phyloP scores from a whole-genome alignment of 2,329 filamentous ascomycete genomes.

The Pseudogymnoascus sp. region DNA sequence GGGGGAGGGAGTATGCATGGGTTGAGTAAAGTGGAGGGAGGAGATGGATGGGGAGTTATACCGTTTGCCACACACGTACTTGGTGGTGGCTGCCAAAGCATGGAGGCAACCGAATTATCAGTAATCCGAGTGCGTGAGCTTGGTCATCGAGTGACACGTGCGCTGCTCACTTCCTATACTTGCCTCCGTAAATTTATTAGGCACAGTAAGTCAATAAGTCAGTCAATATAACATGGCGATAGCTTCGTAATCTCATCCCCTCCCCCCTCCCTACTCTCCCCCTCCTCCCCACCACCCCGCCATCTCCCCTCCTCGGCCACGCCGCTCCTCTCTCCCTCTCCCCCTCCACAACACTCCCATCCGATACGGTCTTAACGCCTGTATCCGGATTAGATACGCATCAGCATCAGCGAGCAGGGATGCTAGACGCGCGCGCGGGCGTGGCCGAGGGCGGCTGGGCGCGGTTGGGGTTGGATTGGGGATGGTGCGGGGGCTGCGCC shows the following conservation, averaged over 20 bases:
- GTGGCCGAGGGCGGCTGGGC: neutral
- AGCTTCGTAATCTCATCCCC: neutral
- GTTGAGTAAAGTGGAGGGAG: slow-evolving; percentile 42
- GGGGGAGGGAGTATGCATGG: slow-evolving; percentile 52
- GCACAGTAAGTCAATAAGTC: too few species aligned
- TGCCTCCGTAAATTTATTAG: too few species aligned
- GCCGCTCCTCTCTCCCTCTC: neutral
- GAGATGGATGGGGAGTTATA: slow-evolving; percentile 19
- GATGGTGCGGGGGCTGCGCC: neutral
- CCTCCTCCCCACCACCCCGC: neutral
- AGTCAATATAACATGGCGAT: too few species aligned
- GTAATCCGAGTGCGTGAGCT: neutral
- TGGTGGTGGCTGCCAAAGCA: too few species aligned
- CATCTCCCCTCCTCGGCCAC: neutral
- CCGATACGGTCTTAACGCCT: neutral
- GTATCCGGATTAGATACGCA: neutral
- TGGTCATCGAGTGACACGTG: neutral
- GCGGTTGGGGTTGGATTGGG: neutral
- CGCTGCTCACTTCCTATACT: neutral
- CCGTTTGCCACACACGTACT: too few species aligned
- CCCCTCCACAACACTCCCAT: neutral
- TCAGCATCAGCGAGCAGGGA: neutral
- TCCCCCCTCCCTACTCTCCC: neutral
- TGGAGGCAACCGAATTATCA: too few species aligned
- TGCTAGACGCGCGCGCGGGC: neutral